Conservation (phyloP, 495 filamentous ascomycete species). For the Staphylotrichum longicolle region DNA sequence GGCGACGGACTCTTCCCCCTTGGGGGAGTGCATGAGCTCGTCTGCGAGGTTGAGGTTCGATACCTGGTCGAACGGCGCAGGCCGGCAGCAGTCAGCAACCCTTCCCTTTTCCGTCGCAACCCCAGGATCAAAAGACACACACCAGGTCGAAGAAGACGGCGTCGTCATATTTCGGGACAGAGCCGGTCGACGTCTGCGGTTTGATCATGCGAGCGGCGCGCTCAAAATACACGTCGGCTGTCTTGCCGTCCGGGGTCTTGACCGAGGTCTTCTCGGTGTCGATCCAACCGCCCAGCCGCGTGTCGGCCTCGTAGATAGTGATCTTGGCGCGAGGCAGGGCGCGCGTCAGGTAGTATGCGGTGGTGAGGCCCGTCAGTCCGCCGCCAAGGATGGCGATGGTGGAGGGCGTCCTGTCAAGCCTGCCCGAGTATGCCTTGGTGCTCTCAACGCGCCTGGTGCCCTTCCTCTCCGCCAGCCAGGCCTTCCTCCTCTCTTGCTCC, state of each 20-base stretch:
- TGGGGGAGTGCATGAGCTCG: constrained; percentile 51
- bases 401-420: no score
- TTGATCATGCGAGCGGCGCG: constrained; percentile 79
- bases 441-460: neutral
- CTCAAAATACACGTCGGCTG: constrained; percentile 69
- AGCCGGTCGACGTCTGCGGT: constrained; percentile 31
- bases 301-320: constrained; percentile 72
- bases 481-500: no score
- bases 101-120: no score
- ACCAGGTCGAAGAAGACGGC: constrained; percentile 47
- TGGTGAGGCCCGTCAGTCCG: constrained; percentile 85
- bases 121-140: constrained; percentile 29
- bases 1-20: constrained; percentile 49
- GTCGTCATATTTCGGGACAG: constrained; percentile 36
- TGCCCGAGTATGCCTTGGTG: neutral
- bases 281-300: constrained; percentile 80
- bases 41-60: constrained; percentile 58
- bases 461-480: no score
- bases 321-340: constrained; percentile 56
- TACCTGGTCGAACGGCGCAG: constrained; percentile 50
- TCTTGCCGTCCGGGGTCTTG: constrained; percentile 40
- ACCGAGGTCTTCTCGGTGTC: constrained; percentile 64
- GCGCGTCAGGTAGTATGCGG: constrained; percentile 69
- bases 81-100: constrained; percentile 8
- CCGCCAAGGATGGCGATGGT: constrained; percentile 76